Evolutionary conservation across 2,329 filamentous ascomycete genomes (phyloP).

Genomic region (Nigrospora osmanthi): DNA sequence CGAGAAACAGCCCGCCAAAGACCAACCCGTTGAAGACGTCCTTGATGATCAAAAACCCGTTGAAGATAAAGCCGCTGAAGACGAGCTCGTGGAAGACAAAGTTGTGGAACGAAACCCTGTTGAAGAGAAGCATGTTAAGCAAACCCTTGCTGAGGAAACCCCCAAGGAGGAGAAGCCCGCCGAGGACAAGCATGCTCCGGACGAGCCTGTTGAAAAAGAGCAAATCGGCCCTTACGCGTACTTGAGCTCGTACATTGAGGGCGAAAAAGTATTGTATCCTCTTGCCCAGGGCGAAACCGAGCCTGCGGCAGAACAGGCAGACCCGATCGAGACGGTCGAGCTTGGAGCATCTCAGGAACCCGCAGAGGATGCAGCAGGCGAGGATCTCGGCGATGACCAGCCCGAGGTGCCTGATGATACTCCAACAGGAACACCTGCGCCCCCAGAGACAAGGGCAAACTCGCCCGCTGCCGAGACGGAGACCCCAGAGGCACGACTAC

Average conservation of each 20-base stretch:
- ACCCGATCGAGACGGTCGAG: conserved; percentile 3
- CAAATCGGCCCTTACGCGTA: conserved; percentile 10
- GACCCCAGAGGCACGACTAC: conserved; percentile 1
- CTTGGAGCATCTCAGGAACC: conserved; percentile 10
- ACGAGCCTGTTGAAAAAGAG: conserved; percentile 1
- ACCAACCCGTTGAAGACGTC: conserved; percentile 12
- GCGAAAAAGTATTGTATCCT: conserved; percentile 15
- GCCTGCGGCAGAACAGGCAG: background rate
- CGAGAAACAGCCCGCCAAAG: background rate
- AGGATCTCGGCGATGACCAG: conserved; percentile 15
- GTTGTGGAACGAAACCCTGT: background rate
- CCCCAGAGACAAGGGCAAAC: conserved; percentile 25
- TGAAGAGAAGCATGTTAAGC: background rate
- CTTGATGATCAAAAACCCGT: conserved; percentile 11
- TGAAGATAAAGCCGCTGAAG: background rate
- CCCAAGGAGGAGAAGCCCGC: background rate
- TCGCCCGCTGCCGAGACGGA: conserved; percentile 23
- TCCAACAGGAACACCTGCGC: conserved; percentile 13
- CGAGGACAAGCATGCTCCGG: background rate
- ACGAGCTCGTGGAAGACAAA: background rate
- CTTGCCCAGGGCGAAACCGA: conserved; percentile 7
- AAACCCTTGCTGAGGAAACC: background rate
- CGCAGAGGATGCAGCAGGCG: conserved; percentile 9
- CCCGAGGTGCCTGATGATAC: conserved; percentile 16
- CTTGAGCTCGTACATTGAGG: conserved; percentile 20